Evolutionary conservation across 1,284 basidiomycete species (phyloP), one percentile per base, ranked within the genome.

Genomic region (Ceratorhiza oryzae-sativae): DNA sequence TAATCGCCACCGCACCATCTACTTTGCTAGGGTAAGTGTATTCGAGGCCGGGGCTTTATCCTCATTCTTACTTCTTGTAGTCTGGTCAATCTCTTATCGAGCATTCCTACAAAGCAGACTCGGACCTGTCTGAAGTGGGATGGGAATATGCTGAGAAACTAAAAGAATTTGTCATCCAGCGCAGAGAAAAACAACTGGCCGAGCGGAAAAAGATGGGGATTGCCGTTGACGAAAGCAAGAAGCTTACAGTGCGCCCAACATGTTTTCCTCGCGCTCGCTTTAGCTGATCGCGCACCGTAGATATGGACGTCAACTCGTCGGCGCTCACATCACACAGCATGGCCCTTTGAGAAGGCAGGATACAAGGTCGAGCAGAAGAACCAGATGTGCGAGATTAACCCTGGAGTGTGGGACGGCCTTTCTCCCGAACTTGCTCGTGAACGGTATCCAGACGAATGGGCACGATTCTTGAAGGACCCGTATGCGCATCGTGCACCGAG

Each of bases 61-160:
- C 20, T 23, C 10, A 27, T 10, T 10, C 48, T 36, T 9, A 51
- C 49, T 13, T 20, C 30, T 48, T 60, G 73, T 71, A 91, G 93
- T 96, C 94, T 4, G 95, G 95, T 12, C 94, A 95, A 84, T 97
- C 93, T 5, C 86, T 98, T 72, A 96, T 98, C 75, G 97, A 99
- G 79, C 97, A 99, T 80, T 97, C 96, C 3, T 99, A 97, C 85
- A 98, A 97, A 82, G 96, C 97, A 34, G 97, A 99, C 79, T 95
- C 97, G 0, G 97, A 98, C 79, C 87, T 99, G 8, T 97, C 95
- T 0, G 92, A 94, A 1, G 90, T 91, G 0, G 97, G 97, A 4
- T 95, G 94, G 92, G 94, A 97, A 74, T 99, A 99, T 76, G 90
- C 96, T 0, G 91, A 95, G 77, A 86, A 84, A 46, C 83, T 97